These are phyloP conservation scores for Evansstolkia leycettana DNA, from an alignment of 495 filamentous ascomycete species.

Conservation along the genomic window DNA sequence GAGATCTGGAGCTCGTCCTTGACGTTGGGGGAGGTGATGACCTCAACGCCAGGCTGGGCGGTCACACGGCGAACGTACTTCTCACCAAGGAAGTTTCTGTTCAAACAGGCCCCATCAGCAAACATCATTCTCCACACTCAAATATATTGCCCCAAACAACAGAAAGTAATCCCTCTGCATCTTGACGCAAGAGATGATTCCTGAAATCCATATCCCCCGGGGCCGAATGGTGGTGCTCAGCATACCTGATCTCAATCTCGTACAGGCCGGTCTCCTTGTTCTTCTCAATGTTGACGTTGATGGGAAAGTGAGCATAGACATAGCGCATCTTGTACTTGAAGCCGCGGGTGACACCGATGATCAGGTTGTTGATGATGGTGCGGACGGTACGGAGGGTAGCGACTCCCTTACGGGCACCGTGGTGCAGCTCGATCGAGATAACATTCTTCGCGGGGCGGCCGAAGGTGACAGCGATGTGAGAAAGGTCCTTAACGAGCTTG, in stretches of 20 bases:
- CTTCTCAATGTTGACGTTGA: slow-evolving; percentile 99
- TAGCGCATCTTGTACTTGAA: slow-evolving; percentile 99
- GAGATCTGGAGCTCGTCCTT: slow-evolving; percentile 93
- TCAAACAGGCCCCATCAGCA: slow-evolving; percentile 8
- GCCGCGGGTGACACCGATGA: slow-evolving; percentile 94
- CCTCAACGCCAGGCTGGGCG: slow-evolving; percentile 81
- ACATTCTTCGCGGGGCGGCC: slow-evolving; percentile 63
- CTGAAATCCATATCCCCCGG: too few relatives aligned
- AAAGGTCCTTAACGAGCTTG: slow-evolving; percentile 91
- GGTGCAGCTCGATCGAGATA: slow-evolving; percentile 94
- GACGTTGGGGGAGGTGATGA: slow-evolving; percentile 75
- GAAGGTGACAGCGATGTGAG: slow-evolving; percentile 94
- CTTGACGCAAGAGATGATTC: too few relatives aligned
- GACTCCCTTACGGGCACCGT: slow-evolving; percentile 92
- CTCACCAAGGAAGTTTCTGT: slow-evolving; percentile 97
- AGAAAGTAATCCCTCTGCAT: too few relatives aligned
- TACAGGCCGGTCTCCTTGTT: slow-evolving; percentile 75
- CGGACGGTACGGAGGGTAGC: slow-evolving; percentile 96
- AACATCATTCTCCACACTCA: too few relatives aligned
- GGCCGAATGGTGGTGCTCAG: slow-evolving; percentile 8
- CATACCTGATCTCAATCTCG: slow-evolving; percentile 96
- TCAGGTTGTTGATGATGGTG: slow-evolving; percentile 93
- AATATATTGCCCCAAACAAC: too few relatives aligned
- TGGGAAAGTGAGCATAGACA: slow-evolving; percentile 99
- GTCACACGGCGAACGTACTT: slow-evolving; percentile 91